Conservation (phyloP, 352 stramenopile genomes). For the Aphanomyces cochlioides region DNA sequence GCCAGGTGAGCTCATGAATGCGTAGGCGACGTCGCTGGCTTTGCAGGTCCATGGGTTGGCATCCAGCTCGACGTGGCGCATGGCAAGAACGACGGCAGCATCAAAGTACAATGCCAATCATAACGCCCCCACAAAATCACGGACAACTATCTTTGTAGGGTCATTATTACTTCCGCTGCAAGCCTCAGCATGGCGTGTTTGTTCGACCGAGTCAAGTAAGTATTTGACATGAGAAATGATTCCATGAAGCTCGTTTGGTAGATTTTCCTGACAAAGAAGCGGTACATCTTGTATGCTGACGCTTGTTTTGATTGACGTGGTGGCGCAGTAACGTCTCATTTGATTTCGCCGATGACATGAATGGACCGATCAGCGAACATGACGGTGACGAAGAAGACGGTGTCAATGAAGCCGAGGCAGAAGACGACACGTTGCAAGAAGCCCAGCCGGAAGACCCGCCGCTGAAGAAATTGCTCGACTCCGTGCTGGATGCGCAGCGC, state of each 20-base stretch:
- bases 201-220: constrained; percentile 72
- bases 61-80: constrained; percentile 71
- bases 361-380: not conserved
- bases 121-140: not conserved
- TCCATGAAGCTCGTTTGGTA: not conserved
- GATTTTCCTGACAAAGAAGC: constrained; percentile 38
- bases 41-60: constrained; percentile 71
- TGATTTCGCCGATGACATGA: constrained; percentile 37
- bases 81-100: constrained; percentile 80
- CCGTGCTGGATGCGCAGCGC: constrained; percentile 60
- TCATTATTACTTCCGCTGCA: constrained; percentile 72
- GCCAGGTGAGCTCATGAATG: not conserved
- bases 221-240: constrained; percentile 42
- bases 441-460: constrained; percentile 32
- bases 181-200: constrained; percentile 77
- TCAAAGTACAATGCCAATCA: constrained; percentile 39
- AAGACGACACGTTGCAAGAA: constrained; percentile 2
- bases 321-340: constrained; percentile 20
- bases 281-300: constrained; percentile 2
- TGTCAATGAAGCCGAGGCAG: constrained; percentile 3
- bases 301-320: constrained; percentile 19
- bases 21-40: constrained; percentile 60
- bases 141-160: constrained; percentile 28
- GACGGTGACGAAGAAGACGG: not conserved
- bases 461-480: constrained; percentile 57